Conservation (phyloP, 2,329 filamentous ascomycete genomes). For the Microdochium bolleyi region DNA sequence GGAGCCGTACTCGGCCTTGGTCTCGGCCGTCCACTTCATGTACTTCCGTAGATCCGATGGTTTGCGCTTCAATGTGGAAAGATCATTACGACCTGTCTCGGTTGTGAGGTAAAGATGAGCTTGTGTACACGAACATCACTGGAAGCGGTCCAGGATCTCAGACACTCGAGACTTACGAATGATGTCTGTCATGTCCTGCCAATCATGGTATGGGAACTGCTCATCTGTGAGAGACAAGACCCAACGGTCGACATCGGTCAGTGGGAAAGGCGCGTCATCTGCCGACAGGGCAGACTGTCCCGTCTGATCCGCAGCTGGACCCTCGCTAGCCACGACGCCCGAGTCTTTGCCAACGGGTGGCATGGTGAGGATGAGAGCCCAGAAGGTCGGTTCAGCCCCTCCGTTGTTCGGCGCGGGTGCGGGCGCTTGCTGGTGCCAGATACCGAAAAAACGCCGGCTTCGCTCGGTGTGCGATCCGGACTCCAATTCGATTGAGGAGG, state of each 20-base stretch:
- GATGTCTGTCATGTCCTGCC: conserved; percentile 64
- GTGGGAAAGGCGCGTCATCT: conserved; percentile 45
- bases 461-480: too few species aligned
- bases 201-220: conserved; percentile 62
- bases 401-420: too few species aligned
- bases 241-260: conserved; percentile 51
- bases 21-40: conserved; percentile 64
- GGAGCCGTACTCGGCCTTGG: conserved; percentile 66
- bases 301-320: background rate
- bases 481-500: too few species aligned
- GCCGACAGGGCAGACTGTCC: background rate
- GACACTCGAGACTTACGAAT: conserved; percentile 40
- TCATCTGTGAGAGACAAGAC: conserved; percentile 58
- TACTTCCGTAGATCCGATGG: conserved; percentile 77
- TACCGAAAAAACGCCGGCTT: too few species aligned
- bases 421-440: too few species aligned
- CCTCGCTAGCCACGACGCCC: conserved; percentile 3
- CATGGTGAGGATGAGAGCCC: background rate
- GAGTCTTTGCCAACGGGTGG: background rate
- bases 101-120: conserved; percentile 23
- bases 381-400: background rate
- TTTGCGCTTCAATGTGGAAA: conserved; percentile 69
- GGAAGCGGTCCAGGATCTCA: background rate
- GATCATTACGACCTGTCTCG: conserved; percentile 37
- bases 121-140: background rate